Evolutionary conservation across 768 basidiomycete species (phyloP).

Genomic region (Podaxis sp.): DNA sequence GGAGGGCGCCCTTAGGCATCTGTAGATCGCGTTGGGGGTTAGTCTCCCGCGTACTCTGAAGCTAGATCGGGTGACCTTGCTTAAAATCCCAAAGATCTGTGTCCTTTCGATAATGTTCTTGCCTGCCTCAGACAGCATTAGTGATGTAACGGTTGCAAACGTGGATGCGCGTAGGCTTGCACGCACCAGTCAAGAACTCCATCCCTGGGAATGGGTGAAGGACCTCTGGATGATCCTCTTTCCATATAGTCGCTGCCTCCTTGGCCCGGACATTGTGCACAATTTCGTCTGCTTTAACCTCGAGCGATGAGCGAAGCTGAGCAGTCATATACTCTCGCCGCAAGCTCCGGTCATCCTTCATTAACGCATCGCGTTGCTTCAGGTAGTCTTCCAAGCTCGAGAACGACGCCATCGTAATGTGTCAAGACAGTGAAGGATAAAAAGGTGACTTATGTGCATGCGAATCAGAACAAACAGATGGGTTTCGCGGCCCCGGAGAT

Average conservation of each 20-base stretch:
- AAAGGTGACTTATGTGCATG: not conserved
- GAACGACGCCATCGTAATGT: conserved; percentile 14
- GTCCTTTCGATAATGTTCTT: conserved; percentile 55
- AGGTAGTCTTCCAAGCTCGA: conserved; percentile 29
- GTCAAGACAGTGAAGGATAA: not conserved
- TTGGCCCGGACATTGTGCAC: conserved; percentile 13
- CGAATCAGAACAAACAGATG: not conserved
- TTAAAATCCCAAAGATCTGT: conserved; percentile 57
- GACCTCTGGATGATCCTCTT: conserved; percentile 10
- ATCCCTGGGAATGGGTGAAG: conserved; percentile 18
- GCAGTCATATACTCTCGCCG: conserved; percentile 44
- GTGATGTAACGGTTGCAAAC: not conserved
- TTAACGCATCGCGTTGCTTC: conserved; percentile 33
- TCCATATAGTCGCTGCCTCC: conserved; percentile 15
- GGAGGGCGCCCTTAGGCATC: conserved; percentile 82
- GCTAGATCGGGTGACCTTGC: conserved; percentile 40
- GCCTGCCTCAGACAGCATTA: not conserved
- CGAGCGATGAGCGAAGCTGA: conserved; percentile 32
- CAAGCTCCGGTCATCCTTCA: conserved; percentile 47
- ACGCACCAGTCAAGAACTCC: conserved; percentile 50
- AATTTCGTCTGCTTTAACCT: conserved; percentile 52
- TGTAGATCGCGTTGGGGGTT: conserved; percentile 22
- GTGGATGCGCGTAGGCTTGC: not conserved
- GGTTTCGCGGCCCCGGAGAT: no score
- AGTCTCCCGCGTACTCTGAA: not conserved